Conservation (phyloP, 2,329 filamentous ascomycete species). For the Thelonectria olida region DNA sequence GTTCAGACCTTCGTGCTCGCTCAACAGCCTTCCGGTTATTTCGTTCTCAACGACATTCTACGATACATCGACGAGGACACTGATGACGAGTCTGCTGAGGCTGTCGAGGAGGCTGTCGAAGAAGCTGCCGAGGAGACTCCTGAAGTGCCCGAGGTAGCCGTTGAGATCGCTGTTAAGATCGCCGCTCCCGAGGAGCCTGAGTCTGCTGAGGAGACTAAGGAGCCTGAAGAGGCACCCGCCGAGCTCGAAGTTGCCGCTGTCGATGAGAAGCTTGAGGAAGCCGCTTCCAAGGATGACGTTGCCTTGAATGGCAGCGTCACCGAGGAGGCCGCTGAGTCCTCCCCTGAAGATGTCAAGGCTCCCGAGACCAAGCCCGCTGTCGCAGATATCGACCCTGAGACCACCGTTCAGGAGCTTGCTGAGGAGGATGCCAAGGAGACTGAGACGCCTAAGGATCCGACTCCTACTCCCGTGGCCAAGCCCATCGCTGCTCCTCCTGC, state of each 20-base stretch:
- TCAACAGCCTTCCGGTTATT: constrained; percentile 95
- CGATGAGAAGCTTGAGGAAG: constrained; percentile 81
- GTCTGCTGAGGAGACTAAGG: constrained; percentile 41
- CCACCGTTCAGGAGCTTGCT: constrained; percentile 61
- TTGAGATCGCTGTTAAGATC: constrained; percentile 41
- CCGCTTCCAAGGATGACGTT: constrained; percentile 47
- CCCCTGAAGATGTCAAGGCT: constrained; percentile 50
- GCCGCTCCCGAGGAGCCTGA: constrained; percentile 39
- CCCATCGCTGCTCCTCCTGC: constrained; percentile 45
- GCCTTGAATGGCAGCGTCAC: constrained; percentile 45
- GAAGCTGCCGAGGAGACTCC: constrained; percentile 49
- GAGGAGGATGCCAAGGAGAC: constrained; percentile 64
- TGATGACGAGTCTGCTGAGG: constrained; percentile 70
- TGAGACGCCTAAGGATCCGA: constrained; percentile 74
- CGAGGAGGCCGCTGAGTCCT: constrained; percentile 35
- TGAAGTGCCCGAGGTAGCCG: constrained; percentile 47
- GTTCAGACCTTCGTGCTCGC: constrained; percentile 98
- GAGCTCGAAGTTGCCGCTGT: constrained; percentile 62
- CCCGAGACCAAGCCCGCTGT: constrained; percentile 49
- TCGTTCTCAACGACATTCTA: constrained; percentile 98
- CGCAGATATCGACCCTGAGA: constrained; percentile 54
- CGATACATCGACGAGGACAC: constrained; percentile 87
- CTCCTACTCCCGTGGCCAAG: constrained; percentile 60
- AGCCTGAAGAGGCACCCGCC: constrained; percentile 39
- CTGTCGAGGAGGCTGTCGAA: constrained; percentile 46